Percentiles rank a stretch among this genome's conserved stretches.
Evolutionary conservation across 208 protist species (phyloP).

Genomic region (Acanthamoeba triangularis): DNA sequence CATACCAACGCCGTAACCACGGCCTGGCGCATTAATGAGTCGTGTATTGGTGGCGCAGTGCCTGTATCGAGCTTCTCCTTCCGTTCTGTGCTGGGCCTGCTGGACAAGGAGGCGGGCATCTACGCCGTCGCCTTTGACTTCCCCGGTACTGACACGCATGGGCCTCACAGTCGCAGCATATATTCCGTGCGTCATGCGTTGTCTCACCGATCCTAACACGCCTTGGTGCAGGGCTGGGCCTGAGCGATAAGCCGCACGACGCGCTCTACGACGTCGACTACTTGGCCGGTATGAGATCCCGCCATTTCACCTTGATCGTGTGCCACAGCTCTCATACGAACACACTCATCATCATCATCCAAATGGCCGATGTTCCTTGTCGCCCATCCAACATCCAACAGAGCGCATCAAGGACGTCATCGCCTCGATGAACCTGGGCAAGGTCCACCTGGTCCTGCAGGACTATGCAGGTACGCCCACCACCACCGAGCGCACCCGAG

Average conservation of each 20-base stretch:
- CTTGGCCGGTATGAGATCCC: neutral
- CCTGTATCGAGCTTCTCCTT: conserved; percentile 35
- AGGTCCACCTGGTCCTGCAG: conserved; percentile 49
- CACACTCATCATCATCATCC: neutral
- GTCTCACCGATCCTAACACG: neutral
- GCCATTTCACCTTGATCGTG: neutral
- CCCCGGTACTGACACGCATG: neutral
- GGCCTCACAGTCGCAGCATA: neutral
- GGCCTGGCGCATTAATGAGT: neutral
- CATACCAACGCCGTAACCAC: neutral
- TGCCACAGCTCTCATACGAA: neutral
- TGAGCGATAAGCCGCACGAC: conserved; percentile 33
- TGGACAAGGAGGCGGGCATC: neutral
- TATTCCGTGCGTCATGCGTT: neutral
- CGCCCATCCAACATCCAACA: neutral
- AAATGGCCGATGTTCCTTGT: neutral
- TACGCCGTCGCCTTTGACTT: conserved; percentile 60
- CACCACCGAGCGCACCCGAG: neutral
- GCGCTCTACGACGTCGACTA: conserved; percentile 43
- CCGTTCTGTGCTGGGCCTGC: neutral
- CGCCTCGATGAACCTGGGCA: conserved; percentile 52
- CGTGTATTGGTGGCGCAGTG: neutral
- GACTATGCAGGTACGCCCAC: conserved; percentile 9
- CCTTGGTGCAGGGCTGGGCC: neutral
- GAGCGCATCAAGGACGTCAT: conserved; percentile 60